A percentile compares a stretch with the other conserved stretches of the same genome.
These are phyloP conservation scores for Fusarium incarnatum DNA, from an alignment of 2,329 filamentous ascomycete species.

Conservation along the genomic window DNA sequence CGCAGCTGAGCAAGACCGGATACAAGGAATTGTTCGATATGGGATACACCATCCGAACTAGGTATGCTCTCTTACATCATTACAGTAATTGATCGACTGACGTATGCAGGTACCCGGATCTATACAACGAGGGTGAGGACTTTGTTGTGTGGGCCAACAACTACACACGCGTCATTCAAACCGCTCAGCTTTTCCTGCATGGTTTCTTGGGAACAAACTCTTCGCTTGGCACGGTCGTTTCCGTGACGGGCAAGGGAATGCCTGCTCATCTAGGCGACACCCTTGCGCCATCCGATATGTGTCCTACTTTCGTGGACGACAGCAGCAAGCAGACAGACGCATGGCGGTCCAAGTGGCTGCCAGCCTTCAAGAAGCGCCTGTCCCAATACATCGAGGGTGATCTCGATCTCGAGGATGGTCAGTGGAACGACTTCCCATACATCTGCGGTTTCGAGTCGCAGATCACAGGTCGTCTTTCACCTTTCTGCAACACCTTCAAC, in stretches of 20 bases:
- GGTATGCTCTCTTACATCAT: conserved; percentile 37
- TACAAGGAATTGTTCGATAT: conserved; percentile 70
- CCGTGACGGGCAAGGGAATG: conserved; percentile 67
- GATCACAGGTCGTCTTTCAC: conserved; percentile 70
- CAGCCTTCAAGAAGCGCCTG: conserved; percentile 64
- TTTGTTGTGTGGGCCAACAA: conserved; percentile 75
- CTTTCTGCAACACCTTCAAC: conserved; percentile 72
- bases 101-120: conserved; percentile 56
- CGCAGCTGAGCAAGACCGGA: conserved; percentile 70
- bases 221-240: conserved; percentile 65
- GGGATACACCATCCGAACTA: conserved; percentile 63
- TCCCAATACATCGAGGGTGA: conserved; percentile 65
- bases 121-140: conserved; percentile 61
- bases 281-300: conserved; percentile 71
- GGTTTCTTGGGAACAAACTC: conserved; percentile 70
- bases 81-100: not conserved
- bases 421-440: conserved; percentile 71
- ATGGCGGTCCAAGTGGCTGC: conserved; percentile 65
- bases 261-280: conserved; percentile 68
- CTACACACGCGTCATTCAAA: conserved; percentile 72
- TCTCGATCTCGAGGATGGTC: conserved; percentile 64
- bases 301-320: conserved; percentile 68
- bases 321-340: conserved; percentile 59
- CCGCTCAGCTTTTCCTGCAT: conserved; percentile 69
- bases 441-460: conserved; percentile 79